Conservation (phyloP, 139 green algal genomes). For the Volvox reticuliferus region DNA sequence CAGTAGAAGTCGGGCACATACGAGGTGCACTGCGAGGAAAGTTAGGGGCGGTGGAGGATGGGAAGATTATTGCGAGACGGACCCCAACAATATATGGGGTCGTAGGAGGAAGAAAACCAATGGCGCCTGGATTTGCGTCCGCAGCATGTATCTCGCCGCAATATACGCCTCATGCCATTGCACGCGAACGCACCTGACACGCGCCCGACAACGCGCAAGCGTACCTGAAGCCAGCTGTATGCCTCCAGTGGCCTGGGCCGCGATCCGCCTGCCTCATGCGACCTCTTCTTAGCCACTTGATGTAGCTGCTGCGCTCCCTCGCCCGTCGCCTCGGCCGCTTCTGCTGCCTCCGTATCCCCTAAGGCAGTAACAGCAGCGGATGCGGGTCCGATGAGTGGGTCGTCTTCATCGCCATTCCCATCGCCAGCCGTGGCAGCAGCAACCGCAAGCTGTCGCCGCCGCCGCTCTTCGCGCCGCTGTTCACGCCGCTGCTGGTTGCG, state of each 20-base stretch:
- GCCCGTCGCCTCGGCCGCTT: background rate
- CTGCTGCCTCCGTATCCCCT: background rate
- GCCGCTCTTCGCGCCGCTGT: constrained; percentile 11
- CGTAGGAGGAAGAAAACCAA: no score
- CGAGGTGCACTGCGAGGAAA: background rate
- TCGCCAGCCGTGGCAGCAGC: background rate
- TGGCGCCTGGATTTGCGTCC: no score
- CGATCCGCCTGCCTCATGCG: constrained; percentile 16
- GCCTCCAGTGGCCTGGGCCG: background rate
- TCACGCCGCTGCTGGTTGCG: constrained; percentile 25
- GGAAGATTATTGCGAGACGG: background rate
- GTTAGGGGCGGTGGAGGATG: background rate
- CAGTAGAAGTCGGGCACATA: constrained; percentile 66
- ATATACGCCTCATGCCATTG: no score
- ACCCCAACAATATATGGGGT: no score
- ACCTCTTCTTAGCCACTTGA: constrained; percentile 15
- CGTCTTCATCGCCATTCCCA: background rate
- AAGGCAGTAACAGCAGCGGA: background rate
- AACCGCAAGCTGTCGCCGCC: background rate
- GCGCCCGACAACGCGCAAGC: background rate
- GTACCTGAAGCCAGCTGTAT: constrained; percentile 35
- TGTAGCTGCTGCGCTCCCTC: background rate
- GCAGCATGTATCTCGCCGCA: no score
- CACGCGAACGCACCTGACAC: background rate
- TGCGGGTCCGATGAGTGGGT: background rate